These are phyloP conservation scores for Inga leiocalycina DNA, from an alignment of 306 rosid species.

Conservation along the genomic window DNA sequence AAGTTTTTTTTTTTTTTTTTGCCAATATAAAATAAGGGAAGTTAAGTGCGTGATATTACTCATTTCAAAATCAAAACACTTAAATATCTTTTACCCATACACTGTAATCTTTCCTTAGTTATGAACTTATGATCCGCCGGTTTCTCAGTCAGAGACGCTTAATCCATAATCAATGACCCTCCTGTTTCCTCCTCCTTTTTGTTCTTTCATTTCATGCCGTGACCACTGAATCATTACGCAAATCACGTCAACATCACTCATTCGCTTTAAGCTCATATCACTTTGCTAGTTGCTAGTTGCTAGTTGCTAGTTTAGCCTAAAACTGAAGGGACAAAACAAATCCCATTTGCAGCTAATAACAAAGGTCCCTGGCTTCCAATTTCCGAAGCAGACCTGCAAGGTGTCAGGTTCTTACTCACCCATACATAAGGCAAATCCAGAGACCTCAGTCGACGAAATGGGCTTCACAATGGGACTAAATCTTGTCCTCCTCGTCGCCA, in stretches of 20 bases:
- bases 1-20: no score
- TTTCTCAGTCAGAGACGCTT: no score
- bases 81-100: no score
- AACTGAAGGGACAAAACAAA: not conserved
- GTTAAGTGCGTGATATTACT: no score
- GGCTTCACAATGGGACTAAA: slow-evolving; percentile 80
- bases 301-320: not conserved
- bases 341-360: slow-evolving; percentile 16
- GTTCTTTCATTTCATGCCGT: not conserved
- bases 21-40: no score
- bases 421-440: slow-evolving; percentile 9
- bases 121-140: not conserved
- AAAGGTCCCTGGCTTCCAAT: slow-evolving; percentile 1
- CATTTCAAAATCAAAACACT: no score
- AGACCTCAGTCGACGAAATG: slow-evolving; percentile 37
- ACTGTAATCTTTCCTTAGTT: no score
- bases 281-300: no score
- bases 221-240: slow-evolving; percentile 1
- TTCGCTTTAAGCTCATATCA: not conserved
- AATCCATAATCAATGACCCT: not conserved
- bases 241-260: not conserved
- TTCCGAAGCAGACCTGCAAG: not conserved
- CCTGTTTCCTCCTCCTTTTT: not conserved
- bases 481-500: slow-evolving; percentile 74
- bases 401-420: not conserved